These are phyloP conservation scores for Cladosporium sp. DNA, from an alignment of 2,329 filamentous ascomycete species.

Conservation along the genomic window DNA sequence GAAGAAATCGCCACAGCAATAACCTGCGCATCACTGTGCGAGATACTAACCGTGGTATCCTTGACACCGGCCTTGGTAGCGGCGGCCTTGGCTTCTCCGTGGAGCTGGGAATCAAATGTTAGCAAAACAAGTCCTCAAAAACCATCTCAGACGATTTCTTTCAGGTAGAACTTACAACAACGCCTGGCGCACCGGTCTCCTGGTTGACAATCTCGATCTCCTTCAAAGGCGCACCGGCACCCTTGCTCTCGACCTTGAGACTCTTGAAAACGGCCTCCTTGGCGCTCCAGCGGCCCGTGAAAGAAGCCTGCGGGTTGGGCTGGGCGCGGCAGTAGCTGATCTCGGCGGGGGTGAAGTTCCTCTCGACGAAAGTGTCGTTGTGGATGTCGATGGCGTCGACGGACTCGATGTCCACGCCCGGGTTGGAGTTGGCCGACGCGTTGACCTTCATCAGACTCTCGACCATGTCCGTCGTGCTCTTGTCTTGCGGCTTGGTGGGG, in stretches of 20 bases:
- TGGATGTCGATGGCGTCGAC: slow-evolving; percentile 84
- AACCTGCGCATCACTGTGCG: slow-evolving; percentile 89
- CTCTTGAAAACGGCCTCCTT: slow-evolving; percentile 99
- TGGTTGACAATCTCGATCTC: slow-evolving; percentile 91
- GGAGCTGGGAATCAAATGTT: slow-evolving; percentile 56
- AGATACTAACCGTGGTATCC: slow-evolving; percentile 88
- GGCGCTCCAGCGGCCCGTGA: slow-evolving; percentile 92
- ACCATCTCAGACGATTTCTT: slow-evolving; percentile 23
- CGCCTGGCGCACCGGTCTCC: slow-evolving; percentile 75
- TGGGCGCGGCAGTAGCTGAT: slow-evolving; percentile 81
- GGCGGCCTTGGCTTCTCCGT: slow-evolving; percentile 76
- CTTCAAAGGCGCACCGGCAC: slow-evolving; percentile 82
- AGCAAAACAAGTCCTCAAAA: slow-evolving; percentile 37
- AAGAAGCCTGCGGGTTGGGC: slow-evolving; percentile 78
- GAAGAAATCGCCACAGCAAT: slow-evolving; percentile 71
- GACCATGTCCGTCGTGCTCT: slow-evolving; percentile 69
- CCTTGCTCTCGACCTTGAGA: slow-evolving; percentile 78
- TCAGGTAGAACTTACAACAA: slow-evolving; percentile 66
- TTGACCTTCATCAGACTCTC: slow-evolving; percentile 68
- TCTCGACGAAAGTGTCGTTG: slow-evolving; percentile 89
- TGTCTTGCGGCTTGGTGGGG: slow-evolving; percentile 59
- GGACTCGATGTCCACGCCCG: slow-evolving; percentile 92
- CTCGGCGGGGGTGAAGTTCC: slow-evolving; percentile 87
- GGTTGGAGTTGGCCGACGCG: slow-evolving; percentile 59
- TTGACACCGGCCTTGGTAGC: slow-evolving; percentile 86